Evolutionary conservation across 768 basidiomycete genomes (phyloP).

Genomic region (Gloeopeniophorella convolvens): DNA sequence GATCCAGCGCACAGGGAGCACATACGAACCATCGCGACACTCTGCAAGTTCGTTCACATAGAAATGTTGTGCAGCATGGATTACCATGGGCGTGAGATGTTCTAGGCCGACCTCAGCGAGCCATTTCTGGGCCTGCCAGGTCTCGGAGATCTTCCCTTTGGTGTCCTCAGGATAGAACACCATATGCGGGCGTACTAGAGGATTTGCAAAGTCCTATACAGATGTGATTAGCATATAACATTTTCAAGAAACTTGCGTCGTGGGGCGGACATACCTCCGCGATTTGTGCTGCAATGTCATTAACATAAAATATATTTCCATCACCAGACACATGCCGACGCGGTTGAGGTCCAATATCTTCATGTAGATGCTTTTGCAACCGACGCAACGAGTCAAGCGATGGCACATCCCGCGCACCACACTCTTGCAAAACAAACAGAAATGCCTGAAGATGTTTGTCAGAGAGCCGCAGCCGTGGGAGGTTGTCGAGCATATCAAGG

Average conservation of each 20-base stretch:
- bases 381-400: conserved; percentile 14
- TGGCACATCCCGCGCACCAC: conserved; percentile 22
- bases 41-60: conserved; percentile 9
- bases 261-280: neutral
- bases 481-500: conserved; percentile 22
- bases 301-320: neutral
- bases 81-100: conserved; percentile 17
- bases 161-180: conserved; percentile 18
- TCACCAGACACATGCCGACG: neutral
- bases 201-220: conserved; percentile 21
- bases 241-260: no score
- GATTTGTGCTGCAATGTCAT: neutral
- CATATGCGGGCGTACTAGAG: conserved; percentile 9
- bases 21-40: conserved; percentile 1
- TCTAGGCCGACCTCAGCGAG: neutral
- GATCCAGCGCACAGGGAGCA: conserved; percentile 22
- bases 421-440: conserved; percentile 21
- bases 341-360: neutral
- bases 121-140: conserved; percentile 17
- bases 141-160: conserved; percentile 11
- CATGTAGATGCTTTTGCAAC: neutral
- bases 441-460: conserved; percentile 15
- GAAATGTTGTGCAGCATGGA: neutral
- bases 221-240: no score
- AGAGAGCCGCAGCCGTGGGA: conserved; percentile 22